These are phyloP conservation scores for Pseudopithomyces maydicus DNA, from an alignment of 2,329 filamentous ascomycete species.

Conservation along the genomic window DNA sequence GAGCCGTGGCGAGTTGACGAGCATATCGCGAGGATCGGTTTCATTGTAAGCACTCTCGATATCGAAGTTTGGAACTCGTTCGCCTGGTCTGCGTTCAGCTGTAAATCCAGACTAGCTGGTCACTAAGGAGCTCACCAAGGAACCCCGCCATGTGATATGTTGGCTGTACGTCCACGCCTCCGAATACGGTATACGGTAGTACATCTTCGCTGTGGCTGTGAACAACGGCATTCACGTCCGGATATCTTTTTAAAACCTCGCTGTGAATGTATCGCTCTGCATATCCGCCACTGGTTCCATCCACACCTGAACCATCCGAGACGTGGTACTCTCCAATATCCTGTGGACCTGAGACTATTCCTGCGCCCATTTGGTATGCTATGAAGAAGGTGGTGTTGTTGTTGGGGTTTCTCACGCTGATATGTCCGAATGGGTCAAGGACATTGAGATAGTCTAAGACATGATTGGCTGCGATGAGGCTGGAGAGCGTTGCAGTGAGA, in stretches of 20 bases:
- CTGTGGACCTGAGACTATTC: constrained; percentile 36
- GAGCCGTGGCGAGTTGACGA: constrained; percentile 25
- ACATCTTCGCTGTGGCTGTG: constrained; percentile 47
- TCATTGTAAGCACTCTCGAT: constrained; percentile 20
- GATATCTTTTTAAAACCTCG: constrained; percentile 44
- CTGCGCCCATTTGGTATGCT: constrained; percentile 38
- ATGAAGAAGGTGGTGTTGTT: constrained; percentile 50
- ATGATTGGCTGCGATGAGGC: constrained; percentile 52
- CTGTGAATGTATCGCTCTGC: constrained; percentile 48
- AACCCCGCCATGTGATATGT: constrained; percentile 47
- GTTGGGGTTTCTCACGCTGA: constrained; percentile 56
- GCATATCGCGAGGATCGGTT: constrained; percentile 24
- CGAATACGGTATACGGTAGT: constrained; percentile 36
- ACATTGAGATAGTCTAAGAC: constrained; percentile 57
- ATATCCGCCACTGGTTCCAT: constrained; percentile 30
- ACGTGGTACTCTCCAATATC: constrained; percentile 48
- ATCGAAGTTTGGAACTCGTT: constrained; percentile 31
- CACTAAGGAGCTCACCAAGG: constrained; percentile 15
- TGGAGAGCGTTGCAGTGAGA: constrained; percentile 28
- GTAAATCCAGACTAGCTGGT: too few relatives aligned
- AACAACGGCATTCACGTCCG: constrained; percentile 43
- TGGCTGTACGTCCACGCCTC: constrained; percentile 18
- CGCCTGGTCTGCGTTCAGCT: constrained; percentile 8
- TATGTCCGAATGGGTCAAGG: constrained; percentile 58
- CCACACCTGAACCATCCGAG: constrained; percentile 33